phyloP scores from a whole-genome alignment of 495 filamentous ascomycete genomes.

The Hypoxylon perforatum region DNA sequence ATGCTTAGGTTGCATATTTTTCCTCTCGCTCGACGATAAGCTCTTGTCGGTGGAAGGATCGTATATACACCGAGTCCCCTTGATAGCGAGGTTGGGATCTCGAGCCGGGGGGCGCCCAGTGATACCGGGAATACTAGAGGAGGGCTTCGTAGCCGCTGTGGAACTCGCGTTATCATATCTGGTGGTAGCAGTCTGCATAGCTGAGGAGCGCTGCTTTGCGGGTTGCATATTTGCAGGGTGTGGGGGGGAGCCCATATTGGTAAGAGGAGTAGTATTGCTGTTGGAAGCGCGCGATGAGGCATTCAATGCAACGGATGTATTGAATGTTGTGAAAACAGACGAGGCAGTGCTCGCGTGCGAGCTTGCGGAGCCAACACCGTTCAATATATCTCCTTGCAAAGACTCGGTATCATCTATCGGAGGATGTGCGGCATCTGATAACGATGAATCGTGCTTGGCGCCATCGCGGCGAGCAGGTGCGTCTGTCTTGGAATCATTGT shows the following conservation, averaged over 20 bases:
- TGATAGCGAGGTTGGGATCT: conserved; percentile 68
- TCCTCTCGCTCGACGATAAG: conserved; percentile 65
- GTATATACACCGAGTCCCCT: conserved; percentile 75
- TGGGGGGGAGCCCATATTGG: conserved; percentile 79
- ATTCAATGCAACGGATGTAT: conserved; percentile 59
- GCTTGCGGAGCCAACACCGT: conserved; percentile 72
- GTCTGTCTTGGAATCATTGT: conserved; percentile 56
- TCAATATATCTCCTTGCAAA: conserved; percentile 69
- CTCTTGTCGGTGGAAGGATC: conserved; percentile 75
- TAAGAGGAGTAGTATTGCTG: conserved; percentile 79
- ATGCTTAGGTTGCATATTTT: conserved; percentile 74
- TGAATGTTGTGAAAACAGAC: conserved; percentile 69
- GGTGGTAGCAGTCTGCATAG: conserved; percentile 43
- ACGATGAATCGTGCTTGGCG: conserved; percentile 50
- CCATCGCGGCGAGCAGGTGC: conserved; percentile 47
- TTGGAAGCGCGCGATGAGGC: conserved; percentile 59
- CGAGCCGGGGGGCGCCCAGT: conserved; percentile 70
- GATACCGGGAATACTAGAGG: conserved; percentile 43
- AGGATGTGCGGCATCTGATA: conserved; percentile 51
- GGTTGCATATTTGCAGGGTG: conserved; percentile 61
- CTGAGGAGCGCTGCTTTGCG: conserved; percentile 53
- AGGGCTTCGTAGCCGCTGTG: conserved; percentile 26
- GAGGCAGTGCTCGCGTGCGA: conserved; percentile 73
- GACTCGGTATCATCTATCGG: conserved; percentile 68
- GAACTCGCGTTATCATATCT: conserved; percentile 42